Evolutionary conservation across 1,284 basidiomycete genomes (phyloP), one percentile per base, ranked within the genome.

Genomic region (Heterobasidion parviporum): DNA sequence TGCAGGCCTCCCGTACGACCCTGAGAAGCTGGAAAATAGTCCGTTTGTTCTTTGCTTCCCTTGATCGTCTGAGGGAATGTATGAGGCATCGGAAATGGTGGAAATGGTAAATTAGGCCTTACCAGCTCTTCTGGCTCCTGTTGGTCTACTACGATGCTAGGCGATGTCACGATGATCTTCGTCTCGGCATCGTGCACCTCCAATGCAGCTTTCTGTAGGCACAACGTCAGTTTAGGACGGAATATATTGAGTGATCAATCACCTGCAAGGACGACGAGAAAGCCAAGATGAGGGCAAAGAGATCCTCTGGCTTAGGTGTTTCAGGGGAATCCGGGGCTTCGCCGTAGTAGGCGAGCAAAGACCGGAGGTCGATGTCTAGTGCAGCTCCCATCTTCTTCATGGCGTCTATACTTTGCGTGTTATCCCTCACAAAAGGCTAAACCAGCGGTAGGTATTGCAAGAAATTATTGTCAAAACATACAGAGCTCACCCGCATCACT

Each of bases 231-330:
- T 41, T 4, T 41, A 26, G 5, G 26, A 26, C 38, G n/a, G 2
- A 3, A 12, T 9, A 9, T 2, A 36, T 15, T 36, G 18, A 16
- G 41, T 18, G 15, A n/a, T 2, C 34, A 34, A 70, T 56, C 59
- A 82, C 86, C 78, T 87, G 85, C 18, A 92, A 71, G 3, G 82
- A 81, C 0, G 81, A 80, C 0, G 88, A 88, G 68, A 94, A 94
- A 0, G 83, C 80, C 16, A 81, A 72, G 33, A 94, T 78, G 53
- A 87, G 72, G 1, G 78, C 80, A 63, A 94, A 93, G 64, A 94
- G 83, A 58, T 89, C 86, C 64, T 94, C 92, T 0, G 87, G 80
- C 62, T 86, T 91, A 1, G 77, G 77, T 1, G 80, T 73, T 12
- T 86, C 83, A 0, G 80, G 74, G 1, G 79, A 74, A 54, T 82